Conservation (phyloP, 2,329 filamentous ascomycete genomes). For the Fusarium sp. region DNA sequence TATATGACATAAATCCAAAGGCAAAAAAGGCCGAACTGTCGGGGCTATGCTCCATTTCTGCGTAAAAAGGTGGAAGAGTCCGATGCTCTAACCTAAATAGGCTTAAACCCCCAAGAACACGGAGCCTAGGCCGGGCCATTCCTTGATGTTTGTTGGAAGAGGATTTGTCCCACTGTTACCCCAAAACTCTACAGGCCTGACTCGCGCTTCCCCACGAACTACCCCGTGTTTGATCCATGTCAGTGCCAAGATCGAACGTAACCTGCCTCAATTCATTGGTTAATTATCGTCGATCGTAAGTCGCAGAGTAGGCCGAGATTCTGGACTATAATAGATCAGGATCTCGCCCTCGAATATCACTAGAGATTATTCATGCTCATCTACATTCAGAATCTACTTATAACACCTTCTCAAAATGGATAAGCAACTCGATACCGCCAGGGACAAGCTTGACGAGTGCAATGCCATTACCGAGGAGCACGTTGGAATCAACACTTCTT, state of each 20-base stretch:
- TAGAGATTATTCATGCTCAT: not conserved
- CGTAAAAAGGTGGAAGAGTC: not conserved
- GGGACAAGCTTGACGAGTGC: slow-evolving; percentile 7
- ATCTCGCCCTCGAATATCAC: not conserved
- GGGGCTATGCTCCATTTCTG: not conserved
- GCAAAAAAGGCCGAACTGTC: not conserved
- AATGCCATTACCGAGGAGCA: not conserved
- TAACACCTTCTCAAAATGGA: not conserved
- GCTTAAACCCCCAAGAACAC: accelerated
- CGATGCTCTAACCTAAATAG: not conserved
- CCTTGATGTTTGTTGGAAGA: not conserved
- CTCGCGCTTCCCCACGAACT: not conserved
- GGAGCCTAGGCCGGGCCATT: not conserved
- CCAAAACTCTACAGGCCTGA: not conserved
- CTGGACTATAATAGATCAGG: not conserved
- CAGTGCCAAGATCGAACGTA: not conserved
- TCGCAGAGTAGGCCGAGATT: not conserved
- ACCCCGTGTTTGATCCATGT: slow-evolving; percentile 2
- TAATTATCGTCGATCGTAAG: not conserved
- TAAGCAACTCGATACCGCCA: not conserved
- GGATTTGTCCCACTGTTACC: not conserved
- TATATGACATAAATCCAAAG: not conserved
- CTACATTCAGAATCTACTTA: not conserved
- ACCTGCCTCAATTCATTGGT: not conserved
- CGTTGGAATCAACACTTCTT: not conserved